phyloP scores from a whole-genome alignment of 352 stramenopile genomes.

The Phytopythium chamaehyphon region DNA sequence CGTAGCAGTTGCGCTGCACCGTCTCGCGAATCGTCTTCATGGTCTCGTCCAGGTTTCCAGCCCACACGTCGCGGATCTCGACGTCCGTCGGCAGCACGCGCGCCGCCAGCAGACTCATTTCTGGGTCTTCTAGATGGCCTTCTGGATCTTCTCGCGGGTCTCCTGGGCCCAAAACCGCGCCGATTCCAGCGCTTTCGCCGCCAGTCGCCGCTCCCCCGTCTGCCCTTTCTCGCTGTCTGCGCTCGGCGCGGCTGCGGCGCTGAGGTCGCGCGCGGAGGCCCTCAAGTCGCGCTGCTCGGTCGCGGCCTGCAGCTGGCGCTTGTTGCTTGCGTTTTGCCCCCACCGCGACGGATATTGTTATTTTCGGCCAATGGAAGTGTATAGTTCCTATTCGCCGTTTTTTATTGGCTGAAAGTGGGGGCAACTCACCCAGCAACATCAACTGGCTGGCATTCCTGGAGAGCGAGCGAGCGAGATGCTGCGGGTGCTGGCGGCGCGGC shows the following conservation, averaged over 20 bases:
- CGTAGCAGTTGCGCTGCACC: slow-evolving; percentile 95
- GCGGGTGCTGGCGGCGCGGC: too few relatives aligned
- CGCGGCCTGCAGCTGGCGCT: too few relatives aligned
- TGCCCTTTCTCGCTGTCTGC: not conserved
- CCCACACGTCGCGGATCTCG: slow-evolving; percentile 95
- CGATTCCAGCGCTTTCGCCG: not conserved
- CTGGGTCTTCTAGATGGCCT: too few relatives aligned
- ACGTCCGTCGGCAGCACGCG: slow-evolving; percentile 69
- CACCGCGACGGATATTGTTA: too few relatives aligned
- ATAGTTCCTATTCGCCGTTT: too few relatives aligned
- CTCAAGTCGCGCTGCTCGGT: too few relatives aligned
- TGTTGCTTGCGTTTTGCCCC: too few relatives aligned
- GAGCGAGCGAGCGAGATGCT: too few relatives aligned
- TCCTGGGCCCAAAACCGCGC: not conserved
- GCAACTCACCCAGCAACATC: not conserved
- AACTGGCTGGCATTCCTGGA: too few relatives aligned
- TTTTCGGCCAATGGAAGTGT: too few relatives aligned
- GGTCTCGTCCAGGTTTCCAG: slow-evolving; percentile 90
- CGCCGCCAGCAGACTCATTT: slow-evolving; percentile 31
- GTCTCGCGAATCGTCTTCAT: slow-evolving; percentile 97
- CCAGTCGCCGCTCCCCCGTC: not conserved
- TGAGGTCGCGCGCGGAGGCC: too few relatives aligned
- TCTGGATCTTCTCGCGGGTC: not conserved
- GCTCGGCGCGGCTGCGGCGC: not conserved
- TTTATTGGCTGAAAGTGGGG: not conserved